These are phyloP conservation scores for Aspergillus transmontanensis DNA, from an alignment of 2,329 filamentous ascomycete species.

Conservation along the genomic window DNA sequence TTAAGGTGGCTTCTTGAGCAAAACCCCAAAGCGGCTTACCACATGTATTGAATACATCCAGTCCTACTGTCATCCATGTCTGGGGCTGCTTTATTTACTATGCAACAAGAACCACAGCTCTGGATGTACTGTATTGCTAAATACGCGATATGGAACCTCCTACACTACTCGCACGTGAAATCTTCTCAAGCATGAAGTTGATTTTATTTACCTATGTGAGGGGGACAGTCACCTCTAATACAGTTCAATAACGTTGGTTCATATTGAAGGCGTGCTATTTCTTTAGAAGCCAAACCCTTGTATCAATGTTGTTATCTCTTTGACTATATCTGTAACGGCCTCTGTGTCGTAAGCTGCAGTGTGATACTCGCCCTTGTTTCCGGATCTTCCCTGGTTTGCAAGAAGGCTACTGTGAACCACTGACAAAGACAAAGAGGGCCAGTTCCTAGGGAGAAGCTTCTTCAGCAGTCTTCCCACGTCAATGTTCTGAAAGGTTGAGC, in stretches of 20 bases:
- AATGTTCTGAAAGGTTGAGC: neutral
- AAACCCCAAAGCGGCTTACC: no score
- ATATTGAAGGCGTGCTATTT: no score
- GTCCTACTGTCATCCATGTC: no score
- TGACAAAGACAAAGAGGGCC: neutral
- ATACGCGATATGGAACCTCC: neutral
- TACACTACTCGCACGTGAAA: neutral
- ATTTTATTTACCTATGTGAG: neutral
- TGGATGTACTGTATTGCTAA: neutral
- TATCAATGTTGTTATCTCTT: neutral
- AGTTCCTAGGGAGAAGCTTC: neutral
- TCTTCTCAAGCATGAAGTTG: neutral
- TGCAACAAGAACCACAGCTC: neutral
- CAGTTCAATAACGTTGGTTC: no score
- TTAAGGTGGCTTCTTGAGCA: no score
- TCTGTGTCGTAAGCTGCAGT: neutral
- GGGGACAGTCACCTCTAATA: no score
- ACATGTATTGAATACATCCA: no score
- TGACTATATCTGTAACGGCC: neutral
- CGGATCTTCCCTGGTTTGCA: neutral
- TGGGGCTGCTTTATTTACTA: neutral
- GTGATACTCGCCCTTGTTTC: neutral
- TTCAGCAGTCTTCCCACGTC: neutral
- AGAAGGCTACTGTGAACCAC: neutral
- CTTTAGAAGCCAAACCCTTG: neutral